phyloP scores from a whole-genome alignment of 495 filamentous ascomycete genomes.

The Ascobolus immersus region DNA sequence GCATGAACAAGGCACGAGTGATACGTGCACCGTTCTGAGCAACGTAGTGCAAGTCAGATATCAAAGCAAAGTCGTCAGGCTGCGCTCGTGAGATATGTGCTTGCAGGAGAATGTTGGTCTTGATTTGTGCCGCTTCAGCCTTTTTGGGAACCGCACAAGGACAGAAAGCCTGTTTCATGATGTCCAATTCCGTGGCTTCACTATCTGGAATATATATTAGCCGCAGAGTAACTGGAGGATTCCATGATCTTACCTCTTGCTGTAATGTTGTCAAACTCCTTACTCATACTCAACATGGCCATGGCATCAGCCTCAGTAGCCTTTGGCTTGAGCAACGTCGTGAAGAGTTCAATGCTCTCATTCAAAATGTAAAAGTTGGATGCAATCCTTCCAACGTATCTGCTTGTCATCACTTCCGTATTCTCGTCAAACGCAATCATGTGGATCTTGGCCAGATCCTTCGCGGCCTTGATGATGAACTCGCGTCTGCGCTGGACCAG shows the following conservation, averaged over 20 bases:
- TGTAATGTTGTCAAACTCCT: constrained; percentile 94
- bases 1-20: constrained; percentile 87
- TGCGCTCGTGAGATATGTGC: constrained; percentile 75
- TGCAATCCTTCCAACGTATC: constrained; percentile 86
- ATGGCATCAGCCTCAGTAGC: constrained; percentile 73
- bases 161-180: constrained; percentile 35
- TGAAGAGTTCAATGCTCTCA: constrained; percentile 84
- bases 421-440: constrained; percentile 97
- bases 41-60: constrained; percentile 80
- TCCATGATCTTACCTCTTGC: constrained; percentile 22
- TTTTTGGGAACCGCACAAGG: constrained; percentile 38
- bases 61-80: constrained; percentile 75
- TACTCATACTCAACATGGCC: constrained; percentile 83
- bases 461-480: constrained; percentile 64
- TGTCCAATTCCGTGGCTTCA: constrained; percentile 53
- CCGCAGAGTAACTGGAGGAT: background rate
- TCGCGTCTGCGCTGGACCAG: constrained; percentile 59
- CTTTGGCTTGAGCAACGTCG: constrained; percentile 57
- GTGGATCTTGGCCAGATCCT: constrained; percentile 63
- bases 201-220: constrained; percentile 25
- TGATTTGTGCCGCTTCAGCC: constrained; percentile 54
- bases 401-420: constrained; percentile 72
- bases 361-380: constrained; percentile 92
- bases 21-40: constrained; percentile 88
- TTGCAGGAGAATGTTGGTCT: constrained; percentile 89